Evolutionary conservation across 495 filamentous ascomycete genomes (phyloP), one percentile per base, ranked within the genome.

Genomic region (Penicillium paradoxum): DNA sequence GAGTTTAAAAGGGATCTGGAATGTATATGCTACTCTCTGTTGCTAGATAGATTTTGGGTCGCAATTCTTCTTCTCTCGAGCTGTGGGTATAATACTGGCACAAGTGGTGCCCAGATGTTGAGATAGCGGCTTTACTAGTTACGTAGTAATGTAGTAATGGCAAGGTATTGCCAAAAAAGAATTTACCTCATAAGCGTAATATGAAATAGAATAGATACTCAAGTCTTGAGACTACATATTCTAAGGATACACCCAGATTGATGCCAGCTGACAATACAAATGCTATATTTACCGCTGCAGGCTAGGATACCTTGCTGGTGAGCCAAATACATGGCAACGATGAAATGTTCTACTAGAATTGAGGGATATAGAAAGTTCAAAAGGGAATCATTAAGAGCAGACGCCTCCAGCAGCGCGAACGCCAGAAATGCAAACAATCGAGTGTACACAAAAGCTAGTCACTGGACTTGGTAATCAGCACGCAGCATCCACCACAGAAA

Each of bases 341-440:
- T n/a, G 25, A 24, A 24, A 36, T 15, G 9, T 1, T 33, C 11
- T 51, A 30, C 29, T 19, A 9, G 17, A 45, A 17, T 36, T 9
- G 21, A 55, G 48, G 22, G 34, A 45, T 38, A 51, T 38, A 24
- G 15, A 32, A 39, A 40, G 46, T 46, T n/a, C 48, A 55, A 59
- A 54, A 47, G 53, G 51, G 56, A 55, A 49, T 44, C 34, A 21
- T 50, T 46, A 48, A 55, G 43, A 45, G 44, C 30, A 51, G 56
- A 51, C 37, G 34, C 42, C 25, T 17, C 25, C 47, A 41, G 50
- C 34, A 17, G 32, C 49, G n/a, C 55, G 15, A 62, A 63, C 62
- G 59, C 66, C 61, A 60, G 46, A 25, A 39, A 64, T 62, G 63
- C 59, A 60, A 57, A 43, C 49, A 49, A 56, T 54, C 46, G 22